Conservation (phyloP, 2,329 filamentous ascomycete genomes). For the Exophiala bonariae region DNA sequence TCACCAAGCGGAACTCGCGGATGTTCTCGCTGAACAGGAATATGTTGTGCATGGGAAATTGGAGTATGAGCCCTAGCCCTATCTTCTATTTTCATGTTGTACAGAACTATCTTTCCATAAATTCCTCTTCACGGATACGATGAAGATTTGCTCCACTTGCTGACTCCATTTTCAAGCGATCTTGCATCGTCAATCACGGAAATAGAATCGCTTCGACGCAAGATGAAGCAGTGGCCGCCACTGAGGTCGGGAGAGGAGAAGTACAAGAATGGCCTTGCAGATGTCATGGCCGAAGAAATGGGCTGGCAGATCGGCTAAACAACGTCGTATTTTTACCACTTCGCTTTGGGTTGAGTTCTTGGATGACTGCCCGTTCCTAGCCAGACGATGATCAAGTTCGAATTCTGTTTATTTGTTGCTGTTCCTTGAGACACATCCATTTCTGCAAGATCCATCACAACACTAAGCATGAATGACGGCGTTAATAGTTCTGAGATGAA, state of each 20-base stretch:
- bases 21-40: constrained; percentile 69
- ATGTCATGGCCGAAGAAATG: constrained; percentile 59
- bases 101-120: too few relatives aligned
- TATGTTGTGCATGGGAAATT: constrained; percentile 74
- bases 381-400: constrained; percentile 10
- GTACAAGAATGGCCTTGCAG: constrained; percentile 45
- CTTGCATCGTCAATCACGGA: constrained; percentile 48
- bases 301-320: constrained; percentile 51
- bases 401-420: too few relatives aligned
- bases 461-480: too few relatives aligned
- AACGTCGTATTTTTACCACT: background rate
- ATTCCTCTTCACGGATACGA: too few relatives aligned
- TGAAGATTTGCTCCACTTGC: too few relatives aligned
- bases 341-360: background rate
- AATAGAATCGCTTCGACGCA: constrained; percentile 48
- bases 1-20: constrained; percentile 85
- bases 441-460: too few relatives aligned
- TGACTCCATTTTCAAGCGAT: constrained; percentile 37
- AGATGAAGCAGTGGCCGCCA: constrained; percentile 52
- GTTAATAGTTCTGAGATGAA: too few relatives aligned
- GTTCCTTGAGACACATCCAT: too few relatives aligned
- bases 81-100: too few relatives aligned
- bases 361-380: constrained; percentile 5
- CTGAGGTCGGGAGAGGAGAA: constrained; percentile 45
- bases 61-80: constrained; percentile 49